Evolutionary conservation across 2,329 filamentous ascomycete genomes (phyloP).

Genomic region (Cadophora luteo-olivacea): DNA sequence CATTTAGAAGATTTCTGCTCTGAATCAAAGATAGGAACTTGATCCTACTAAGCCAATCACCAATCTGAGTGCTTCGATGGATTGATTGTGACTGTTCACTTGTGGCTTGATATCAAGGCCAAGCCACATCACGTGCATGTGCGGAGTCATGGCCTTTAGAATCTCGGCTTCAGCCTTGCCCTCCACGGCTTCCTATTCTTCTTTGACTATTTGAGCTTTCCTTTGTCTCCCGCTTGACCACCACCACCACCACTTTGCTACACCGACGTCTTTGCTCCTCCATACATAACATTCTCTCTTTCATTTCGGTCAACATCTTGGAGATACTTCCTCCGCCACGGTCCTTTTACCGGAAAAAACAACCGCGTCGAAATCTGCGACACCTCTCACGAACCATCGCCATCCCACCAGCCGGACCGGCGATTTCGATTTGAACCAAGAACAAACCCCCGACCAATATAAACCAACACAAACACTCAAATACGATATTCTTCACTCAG

Average conservation of each 20-base stretch:
- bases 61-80: too few relatives aligned
- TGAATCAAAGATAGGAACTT: too few relatives aligned
- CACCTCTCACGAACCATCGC: conserved; percentile 14
- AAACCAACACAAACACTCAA: conserved; percentile 6
- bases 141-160: neutral
- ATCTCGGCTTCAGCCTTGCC: conserved; percentile 1
- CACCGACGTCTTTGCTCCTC: conserved; percentile 14
- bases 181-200: neutral
- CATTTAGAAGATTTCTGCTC: too few relatives aligned
- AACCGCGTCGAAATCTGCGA: conserved; percentile 20
- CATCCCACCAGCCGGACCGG: conserved; percentile 10
- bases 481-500: neutral
- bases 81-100: neutral
- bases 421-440: neutral
- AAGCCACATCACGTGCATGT: neutral
- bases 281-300: conserved; percentile 6
- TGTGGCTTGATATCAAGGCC: neutral
- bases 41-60: too few relatives aligned
- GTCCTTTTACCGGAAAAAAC: conserved; percentile 15
- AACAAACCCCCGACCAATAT: neutral
- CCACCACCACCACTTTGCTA: conserved; percentile 12
- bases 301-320: conserved; percentile 13
- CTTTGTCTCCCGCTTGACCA: conserved; percentile 6
- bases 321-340: conserved; percentile 8
- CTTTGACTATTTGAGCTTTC: neutral